Evolutionary conservation across 2,329 filamentous ascomycete genomes (phyloP), one percentile per base, ranked within the genome.

Genomic region (Shiraia sp.): DNA sequence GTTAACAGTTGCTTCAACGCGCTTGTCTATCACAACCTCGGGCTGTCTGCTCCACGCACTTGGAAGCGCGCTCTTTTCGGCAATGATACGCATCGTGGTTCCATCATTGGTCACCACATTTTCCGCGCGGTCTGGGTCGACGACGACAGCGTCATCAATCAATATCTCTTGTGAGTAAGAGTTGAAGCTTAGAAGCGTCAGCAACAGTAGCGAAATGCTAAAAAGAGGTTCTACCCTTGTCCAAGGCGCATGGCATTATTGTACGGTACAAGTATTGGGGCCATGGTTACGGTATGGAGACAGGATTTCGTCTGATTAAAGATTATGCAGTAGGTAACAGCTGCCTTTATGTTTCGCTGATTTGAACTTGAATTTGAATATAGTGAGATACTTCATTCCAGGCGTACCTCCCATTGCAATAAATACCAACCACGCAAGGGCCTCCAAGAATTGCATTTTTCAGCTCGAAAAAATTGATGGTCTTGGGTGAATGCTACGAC

Each of bases 101-200:
- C 39, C 39, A 30, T 42, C 39, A 13, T 42, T 42, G 12, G 39
- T 42, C 12, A 42, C 27, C 10, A 42, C 32, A 32, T 40, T 40
- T 17, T 40, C 38, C 10, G 29, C 22, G 6, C 19, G 24, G 13
- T 35, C 22, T 13, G 24, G 22, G n/a, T 36, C 33, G 13, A 41
- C 16, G n/a, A 27, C 38, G 17, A 46, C 42, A 17, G 42, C 42
- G 10, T 46, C 22, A 19, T 46, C 42, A 29, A 46, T 42, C 14
- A 37, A 46, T 9, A 46, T 33, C 28, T 36, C n/a, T 15, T 46
- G 42, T 7, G 42, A 42, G 19, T 36, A 46, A 10, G 42, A 46
- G 16, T 46, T 46, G 38, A 46, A 46, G 3, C 29, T 35, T 14
- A 13, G 10, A 1, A 7, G 19, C 8, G 19, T 22, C 19, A 22